Evolutionary conservation across 2,329 filamentous ascomycete genomes (phyloP), one percentile per base, ranked within the genome.

Genomic region (Claviceps sp.): DNA sequence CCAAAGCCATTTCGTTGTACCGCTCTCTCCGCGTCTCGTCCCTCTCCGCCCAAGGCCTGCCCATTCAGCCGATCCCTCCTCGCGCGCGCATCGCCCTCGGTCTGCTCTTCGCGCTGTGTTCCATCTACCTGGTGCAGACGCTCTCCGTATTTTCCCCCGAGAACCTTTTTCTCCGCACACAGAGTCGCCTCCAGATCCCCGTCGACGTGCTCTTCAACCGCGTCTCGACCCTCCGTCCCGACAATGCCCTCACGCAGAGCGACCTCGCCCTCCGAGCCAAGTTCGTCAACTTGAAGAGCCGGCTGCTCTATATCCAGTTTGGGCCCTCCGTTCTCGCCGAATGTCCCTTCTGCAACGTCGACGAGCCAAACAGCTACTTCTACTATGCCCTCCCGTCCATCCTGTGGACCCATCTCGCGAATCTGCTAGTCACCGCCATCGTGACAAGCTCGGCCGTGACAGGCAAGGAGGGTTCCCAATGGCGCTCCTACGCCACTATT

Each of bases 181-280:
- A 82, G 52, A 93, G 88, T 49, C 86, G 90, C 37, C 80, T 97
- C 17, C 86, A 89, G 61, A 91, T 86, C 43, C 83, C 88, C n/a
- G 83, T 80, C 43, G 86, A 91, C 62, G 83, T 94, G 37, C 76
- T 97, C 54, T 93, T 95, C 67, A 80, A 78, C 53, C 86, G 91
- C 16, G 76, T 97, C 9, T 68, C 75, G 4, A 66, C 74, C 2
- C 62, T 83, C 1, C 77, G 83, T 0, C 70, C 76, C 0, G 58
- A 58, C 38, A 58, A 59, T 42, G 57, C 58, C 9, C 72, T 87
- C 2, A 83, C 79, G 0, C 56, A 68, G 0, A 54, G 65, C 13
- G 90, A 97, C 68, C 72, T 79, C 49, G 68, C 75, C 23, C 75
- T 97, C 9, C 77, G 81, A 50, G 68, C 72, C 26, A 83, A 83